phyloP scores from a whole-genome alignment of 345 rosid genomes.

The Mangifera indica region DNA sequence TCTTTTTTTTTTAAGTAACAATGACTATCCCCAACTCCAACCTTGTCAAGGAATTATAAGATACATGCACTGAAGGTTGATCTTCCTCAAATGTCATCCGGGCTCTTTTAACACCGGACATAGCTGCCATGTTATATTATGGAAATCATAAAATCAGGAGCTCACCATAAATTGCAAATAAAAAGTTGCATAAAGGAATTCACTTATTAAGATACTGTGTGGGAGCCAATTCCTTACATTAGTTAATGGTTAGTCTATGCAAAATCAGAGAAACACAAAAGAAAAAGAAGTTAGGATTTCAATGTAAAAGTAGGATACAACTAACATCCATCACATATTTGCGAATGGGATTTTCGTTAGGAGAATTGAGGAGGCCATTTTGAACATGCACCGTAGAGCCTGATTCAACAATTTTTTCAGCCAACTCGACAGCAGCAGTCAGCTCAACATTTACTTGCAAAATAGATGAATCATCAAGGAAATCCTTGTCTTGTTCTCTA shows the following conservation, averaged over 20 bases:
- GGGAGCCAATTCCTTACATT: background rate
- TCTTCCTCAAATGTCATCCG: constrained; percentile 47
- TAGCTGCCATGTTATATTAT: constrained; percentile 54
- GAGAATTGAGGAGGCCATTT: constrained; percentile 32
- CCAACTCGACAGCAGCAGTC: constrained; percentile 36
- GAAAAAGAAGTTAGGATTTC: constrained; percentile 10
- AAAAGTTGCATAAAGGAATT: constrained; percentile 1
- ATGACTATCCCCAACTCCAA: constrained; percentile 35
- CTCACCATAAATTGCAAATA: constrained; percentile 10
- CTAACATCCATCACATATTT: constrained; percentile 38
- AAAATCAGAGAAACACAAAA: constrained; percentile 10
- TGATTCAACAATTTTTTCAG: constrained; percentile 30
- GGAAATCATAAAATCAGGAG: constrained; percentile 38
- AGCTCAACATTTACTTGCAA: constrained; percentile 38
- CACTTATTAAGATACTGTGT: background rate
- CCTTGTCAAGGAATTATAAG: constrained; percentile 76
- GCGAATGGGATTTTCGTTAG: constrained; percentile 28
- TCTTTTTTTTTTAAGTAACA: constrained; percentile 1
- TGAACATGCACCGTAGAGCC: constrained; percentile 24
- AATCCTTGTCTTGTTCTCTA: constrained; percentile 37
- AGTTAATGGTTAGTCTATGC: background rate
- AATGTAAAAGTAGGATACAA: constrained; percentile 55
- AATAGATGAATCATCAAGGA: constrained; percentile 33
- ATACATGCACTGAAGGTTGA: constrained; percentile 75
- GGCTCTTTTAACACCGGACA: constrained; percentile 68